Conservation (phyloP, 306 rosid species). For the Inga leiocalycina region DNA sequence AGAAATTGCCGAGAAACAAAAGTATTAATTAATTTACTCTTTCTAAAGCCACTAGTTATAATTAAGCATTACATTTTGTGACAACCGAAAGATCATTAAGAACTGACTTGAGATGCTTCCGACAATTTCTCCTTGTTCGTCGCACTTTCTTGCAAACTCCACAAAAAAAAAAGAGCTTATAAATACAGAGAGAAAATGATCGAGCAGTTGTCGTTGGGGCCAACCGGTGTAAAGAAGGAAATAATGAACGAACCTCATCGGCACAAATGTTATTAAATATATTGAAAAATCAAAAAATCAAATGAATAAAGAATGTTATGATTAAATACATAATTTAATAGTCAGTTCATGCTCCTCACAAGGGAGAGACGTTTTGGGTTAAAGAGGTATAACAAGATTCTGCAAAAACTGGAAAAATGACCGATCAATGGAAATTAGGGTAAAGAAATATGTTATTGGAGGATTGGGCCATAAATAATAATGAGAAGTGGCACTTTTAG, state of each 20-base stretch:
- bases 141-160: not conserved
- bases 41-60: not conserved
- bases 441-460: not conserved
- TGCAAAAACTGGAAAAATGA: slow-evolving; percentile 13
- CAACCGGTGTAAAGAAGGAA: not conserved
- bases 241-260: not conserved
- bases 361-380: not conserved
- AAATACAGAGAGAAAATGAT: not conserved
- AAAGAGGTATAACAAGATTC: not conserved
- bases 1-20: not conserved
- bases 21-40: not conserved
- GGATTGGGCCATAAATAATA: not conserved
- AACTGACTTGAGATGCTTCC: slow-evolving; percentile 16
- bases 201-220: not conserved
- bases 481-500: not conserved
- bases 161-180: not conserved
- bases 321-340: not conserved
- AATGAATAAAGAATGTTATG: not conserved
- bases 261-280: not conserved
- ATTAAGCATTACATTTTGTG: not conserved
- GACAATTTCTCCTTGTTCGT: not conserved
- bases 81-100: not conserved
- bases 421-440: slow-evolving; percentile 3
- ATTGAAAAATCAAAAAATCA: not conserved
- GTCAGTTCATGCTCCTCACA: not conserved